Percentiles rank a stretch among this genome's conserved stretches.
Evolutionary conservation across 768 basidiomycete species (phyloP).

Genomic region (Termitomyces sp.): DNA sequence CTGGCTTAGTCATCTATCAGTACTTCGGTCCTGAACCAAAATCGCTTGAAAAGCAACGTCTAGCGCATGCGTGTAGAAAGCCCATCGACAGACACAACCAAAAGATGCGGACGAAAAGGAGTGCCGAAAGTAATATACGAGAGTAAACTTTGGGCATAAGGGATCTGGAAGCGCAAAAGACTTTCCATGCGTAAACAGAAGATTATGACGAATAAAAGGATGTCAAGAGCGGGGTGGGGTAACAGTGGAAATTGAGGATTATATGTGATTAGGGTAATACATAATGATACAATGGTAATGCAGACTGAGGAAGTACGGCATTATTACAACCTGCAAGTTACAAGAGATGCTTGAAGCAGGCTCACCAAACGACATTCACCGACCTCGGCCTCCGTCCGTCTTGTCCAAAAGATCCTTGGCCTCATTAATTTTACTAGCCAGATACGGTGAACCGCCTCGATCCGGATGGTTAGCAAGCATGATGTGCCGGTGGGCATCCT

Average conservation of each 20-base stretch:
- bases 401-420: conserved; percentile 92
- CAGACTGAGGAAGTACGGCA: conserved; percentile 3
- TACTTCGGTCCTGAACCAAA: neutral
- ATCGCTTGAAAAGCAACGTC: neutral
- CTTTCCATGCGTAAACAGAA: neutral
- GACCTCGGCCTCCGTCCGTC: conserved; percentile 47
- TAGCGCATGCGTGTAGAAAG: neutral
- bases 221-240: conserved; percentile 2
- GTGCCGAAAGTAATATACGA: neutral
- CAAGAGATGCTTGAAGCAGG: neutral
- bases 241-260: conserved; percentile 11
- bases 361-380: conserved; percentile 19
- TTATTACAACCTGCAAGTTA: neutral
- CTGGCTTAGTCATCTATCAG: conserved; percentile 28
- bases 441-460: conserved; percentile 95
- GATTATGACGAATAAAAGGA: neutral
- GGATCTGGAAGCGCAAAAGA: neutral
- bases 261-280: conserved; percentile 8
- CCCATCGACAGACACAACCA: neutral
- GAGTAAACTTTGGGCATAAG: neutral
- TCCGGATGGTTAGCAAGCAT: conserved; percentile 99
- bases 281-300: conserved; percentile 14
- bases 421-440: conserved; percentile 98
- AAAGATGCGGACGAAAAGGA: neutral
- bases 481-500: conserved; percentile 94